Conservation (phyloP, 2,329 filamentous ascomycete genomes). For the Tothia fuscella region DNA sequence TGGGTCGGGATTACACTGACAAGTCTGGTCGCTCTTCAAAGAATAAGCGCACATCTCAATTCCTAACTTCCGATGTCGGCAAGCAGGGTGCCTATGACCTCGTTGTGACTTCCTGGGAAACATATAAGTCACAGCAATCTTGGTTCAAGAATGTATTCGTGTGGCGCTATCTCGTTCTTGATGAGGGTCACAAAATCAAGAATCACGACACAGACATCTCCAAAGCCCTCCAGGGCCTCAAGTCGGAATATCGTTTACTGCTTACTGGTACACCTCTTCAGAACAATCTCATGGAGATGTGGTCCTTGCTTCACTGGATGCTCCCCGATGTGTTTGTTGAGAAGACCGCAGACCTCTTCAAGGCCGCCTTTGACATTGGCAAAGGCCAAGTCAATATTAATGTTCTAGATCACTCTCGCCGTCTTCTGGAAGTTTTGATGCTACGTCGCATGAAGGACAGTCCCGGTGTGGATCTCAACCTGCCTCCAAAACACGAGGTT, state of each 20-base stretch:
- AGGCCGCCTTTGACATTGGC: constrained; percentile 51
- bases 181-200: constrained; percentile 57
- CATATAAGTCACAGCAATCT: constrained; percentile 70
- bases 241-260: constrained; percentile 49
- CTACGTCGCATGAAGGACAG: constrained; percentile 54
- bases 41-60: constrained; percentile 47
- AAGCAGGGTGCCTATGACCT: constrained; percentile 46
- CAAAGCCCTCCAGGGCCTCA: constrained; percentile 51
- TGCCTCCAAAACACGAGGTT: constrained; percentile 55
- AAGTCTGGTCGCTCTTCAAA: constrained; percentile 56
- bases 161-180: constrained; percentile 78
- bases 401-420: constrained; percentile 49
- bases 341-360: constrained; percentile 45
- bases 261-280: constrained; percentile 57
- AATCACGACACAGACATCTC: constrained; percentile 58
- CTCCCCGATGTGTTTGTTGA: constrained; percentile 53
- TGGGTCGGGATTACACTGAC: constrained; percentile 62
- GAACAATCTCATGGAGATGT: constrained; percentile 57
- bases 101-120: constrained; percentile 72
- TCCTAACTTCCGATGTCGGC: constrained; percentile 56
- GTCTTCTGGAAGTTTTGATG: constrained; percentile 51
- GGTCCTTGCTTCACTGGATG: constrained; percentile 55
- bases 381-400: constrained; percentile 49
- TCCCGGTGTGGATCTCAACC: constrained; percentile 42
- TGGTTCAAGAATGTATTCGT: constrained; percentile 45